Base-by-base conservation (phyloP, 352 stramenopile species). In the Globisporangium cylindrosporum region DNA sequence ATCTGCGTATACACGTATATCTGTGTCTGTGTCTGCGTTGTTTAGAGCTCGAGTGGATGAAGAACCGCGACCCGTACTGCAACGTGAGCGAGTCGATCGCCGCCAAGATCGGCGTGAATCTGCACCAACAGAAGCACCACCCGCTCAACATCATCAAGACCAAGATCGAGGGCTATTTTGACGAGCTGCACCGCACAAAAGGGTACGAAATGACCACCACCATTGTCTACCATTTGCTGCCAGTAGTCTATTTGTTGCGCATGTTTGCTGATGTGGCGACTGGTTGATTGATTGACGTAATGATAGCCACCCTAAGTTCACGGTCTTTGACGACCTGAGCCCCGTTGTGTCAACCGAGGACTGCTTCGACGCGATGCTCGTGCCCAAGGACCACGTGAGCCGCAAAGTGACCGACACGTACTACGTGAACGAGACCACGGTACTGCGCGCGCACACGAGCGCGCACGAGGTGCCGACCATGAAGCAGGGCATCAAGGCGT, bases 381-480 rank as follows among this genome's bases (percentile, higher is more conserved):
- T 97, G 66, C 90, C 92, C 9, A 86, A 85, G 72, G 90, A 97
- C 76, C 92, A 98, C 73, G 87, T 98, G 41, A 96, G 84, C 59
- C 85, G 91, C 71, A 79, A 80, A 14, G 69, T 87, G 18, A 97
- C 89, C 18, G 92, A 98, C 73, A 97, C 91, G 62, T 98, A 96
- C 74, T 98, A 97, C 74, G 78, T 97, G 24, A 88, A 96, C 67
- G 73, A 82, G 24, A 78, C 77, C 27, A 92, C 78, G 36, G 83
- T 97, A 51, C 78, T 98, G 34, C 88, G 92, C 41, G 84, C 90
- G 5, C 92, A 98, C 76, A 99, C 95, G 4, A 95, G 81, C 49
- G 97, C 97, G 4, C 96, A 99, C 77, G 96, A 99, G 77, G 88
- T 95, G 12, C 74, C 95, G 8, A 90, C 93, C 22, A 83, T 99